phyloP scores from a whole-genome alignment of 2,329 filamentous ascomycete genomes.

The Botrytis hyacinthi region DNA sequence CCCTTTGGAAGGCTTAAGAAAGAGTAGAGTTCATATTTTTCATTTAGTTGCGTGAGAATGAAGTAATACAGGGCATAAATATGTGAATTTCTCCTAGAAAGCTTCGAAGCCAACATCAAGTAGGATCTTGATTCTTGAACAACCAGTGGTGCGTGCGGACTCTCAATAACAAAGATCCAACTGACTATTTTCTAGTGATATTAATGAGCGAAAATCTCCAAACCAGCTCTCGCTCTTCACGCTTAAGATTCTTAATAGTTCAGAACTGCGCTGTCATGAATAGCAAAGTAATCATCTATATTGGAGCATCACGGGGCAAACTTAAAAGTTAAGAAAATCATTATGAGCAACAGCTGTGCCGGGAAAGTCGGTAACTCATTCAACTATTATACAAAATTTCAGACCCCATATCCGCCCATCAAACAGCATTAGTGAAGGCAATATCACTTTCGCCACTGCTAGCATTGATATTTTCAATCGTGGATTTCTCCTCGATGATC shows the following conservation, averaged over 20 bases:
- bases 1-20: no score
- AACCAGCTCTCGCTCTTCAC: background rate
- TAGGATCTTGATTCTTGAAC: background rate
- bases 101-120: background rate
- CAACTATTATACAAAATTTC: no score
- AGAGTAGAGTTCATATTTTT: background rate
- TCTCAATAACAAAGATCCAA: background rate
- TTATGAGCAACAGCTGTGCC: background rate
- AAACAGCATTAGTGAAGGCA: background rate
- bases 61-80: background rate
- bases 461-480: no score
- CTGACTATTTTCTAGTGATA: no score
- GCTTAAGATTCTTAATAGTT: background rate
- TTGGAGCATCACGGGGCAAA: background rate
- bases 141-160: background rate
- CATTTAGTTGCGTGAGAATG: background rate
- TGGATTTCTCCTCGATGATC: no score
- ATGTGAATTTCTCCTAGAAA: background rate
- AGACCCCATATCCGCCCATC: background rate
- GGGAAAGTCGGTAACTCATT: background rate
- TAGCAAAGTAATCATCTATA: background rate
- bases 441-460: background rate
- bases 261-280: background rate
- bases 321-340: background rate
- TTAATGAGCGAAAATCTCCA: background rate